Evolutionary conservation across 208 protist species (phyloP).

Genomic region (Histomonas meleagridis): DNA sequence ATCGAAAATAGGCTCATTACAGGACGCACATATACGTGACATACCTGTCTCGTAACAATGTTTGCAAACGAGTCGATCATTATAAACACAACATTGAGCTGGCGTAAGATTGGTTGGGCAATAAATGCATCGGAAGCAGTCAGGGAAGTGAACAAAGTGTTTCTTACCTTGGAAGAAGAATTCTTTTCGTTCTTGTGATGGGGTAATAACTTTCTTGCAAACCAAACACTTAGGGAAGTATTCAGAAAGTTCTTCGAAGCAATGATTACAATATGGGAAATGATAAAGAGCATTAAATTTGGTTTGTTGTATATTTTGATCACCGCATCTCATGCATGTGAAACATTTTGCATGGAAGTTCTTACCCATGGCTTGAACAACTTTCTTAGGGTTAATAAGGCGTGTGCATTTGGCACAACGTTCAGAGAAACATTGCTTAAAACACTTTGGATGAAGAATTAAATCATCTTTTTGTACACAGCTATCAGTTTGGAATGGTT

Average conservation of each 20-base stretch:
- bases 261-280: background rate
- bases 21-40: background rate
- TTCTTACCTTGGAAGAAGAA: background rate
- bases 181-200: background rate
- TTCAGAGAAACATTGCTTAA: background rate
- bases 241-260: background rate
- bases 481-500: background rate
- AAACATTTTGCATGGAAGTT: background rate
- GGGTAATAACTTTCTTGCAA: background rate
- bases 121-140: background rate
- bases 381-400: background rate
- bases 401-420: background rate
- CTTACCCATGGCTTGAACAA: background rate
- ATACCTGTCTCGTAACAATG: background rate
- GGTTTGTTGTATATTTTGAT: background rate
- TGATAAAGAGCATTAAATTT: background rate
- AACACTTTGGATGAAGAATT: background rate
- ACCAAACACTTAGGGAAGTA: background rate
- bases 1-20: slow-evolving; percentile 3
- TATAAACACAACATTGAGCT: background rate
- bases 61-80: background rate
- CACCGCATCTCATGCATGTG: background rate
- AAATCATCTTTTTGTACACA: background rate
- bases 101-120: background rate
- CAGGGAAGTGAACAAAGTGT: background rate